Base-by-base conservation (phyloP, 2,329 filamentous ascomycete genomes). In the Ilyonectria sp. region DNA sequence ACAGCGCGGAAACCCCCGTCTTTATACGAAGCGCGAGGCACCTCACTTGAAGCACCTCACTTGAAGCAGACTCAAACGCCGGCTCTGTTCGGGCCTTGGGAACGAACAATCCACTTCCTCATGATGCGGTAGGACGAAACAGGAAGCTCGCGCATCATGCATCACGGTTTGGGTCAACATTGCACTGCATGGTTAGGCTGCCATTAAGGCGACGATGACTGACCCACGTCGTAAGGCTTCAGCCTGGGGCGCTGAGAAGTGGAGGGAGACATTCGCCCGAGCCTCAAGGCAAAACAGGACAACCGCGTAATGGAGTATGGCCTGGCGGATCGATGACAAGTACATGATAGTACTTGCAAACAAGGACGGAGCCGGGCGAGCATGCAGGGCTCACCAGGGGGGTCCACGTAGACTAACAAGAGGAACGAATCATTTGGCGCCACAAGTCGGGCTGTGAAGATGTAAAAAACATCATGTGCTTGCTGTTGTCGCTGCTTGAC, bases 391-490 rank as follows among this genome's bases (percentile, higher is more conserved):
- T 33, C 31, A 33, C 31, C 6, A 33, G 31, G 5, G 5, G 31
- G 31, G 31, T 33, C 6, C 31, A 33, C 11, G 31, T 9, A 33
- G 31, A 33, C 31, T 33, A 33, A 8, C 19, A 26, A 17, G 6
- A 3, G 15, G 47, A 31, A 17, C 47, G 47, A 50, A 50, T 50
- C 47, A 50, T 17, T 9, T n/a, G 23, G 31, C 47, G 47, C 47
- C 47, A 50, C 47, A 50, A 50, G 19, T 10, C 11, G 11, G 17
- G 47, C 8, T 50, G 23, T 2, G 6, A 3, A 26, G 17, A 29
- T 13, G 11, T 26, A 23, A 19, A 57, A 15, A 2, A 23, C 26
- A 58, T 40, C 56, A 59, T 59, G 56, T 49, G 44, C 26, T 26
- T 35, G 21, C 29, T 49, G 29, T 17, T 26, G 56, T 59, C 26